Percentiles rank a stretch among this genome's conserved stretches.
phyloP scores from a whole-genome alignment of 495 filamentous ascomycete genomes.

The Penicillium ucsense region DNA sequence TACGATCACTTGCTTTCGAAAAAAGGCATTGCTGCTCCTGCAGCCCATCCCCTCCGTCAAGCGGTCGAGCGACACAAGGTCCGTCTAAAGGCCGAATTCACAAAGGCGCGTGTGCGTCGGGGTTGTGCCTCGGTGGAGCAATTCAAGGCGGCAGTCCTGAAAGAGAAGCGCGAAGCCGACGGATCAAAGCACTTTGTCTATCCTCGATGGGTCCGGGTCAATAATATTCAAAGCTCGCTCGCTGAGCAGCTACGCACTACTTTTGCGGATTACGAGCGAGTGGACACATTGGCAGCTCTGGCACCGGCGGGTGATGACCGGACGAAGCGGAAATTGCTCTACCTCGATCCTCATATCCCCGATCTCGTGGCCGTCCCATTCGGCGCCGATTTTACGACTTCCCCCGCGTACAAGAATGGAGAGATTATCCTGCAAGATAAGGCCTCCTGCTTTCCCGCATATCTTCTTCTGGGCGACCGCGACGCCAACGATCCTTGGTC shows the following conservation, averaged over 20 bases:
- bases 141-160: conserved; percentile 47
- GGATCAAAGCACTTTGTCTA: conserved; percentile 27
- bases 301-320: conserved; percentile 10
- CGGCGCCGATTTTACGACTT: conserved; percentile 53
- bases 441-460: conserved; percentile 91
- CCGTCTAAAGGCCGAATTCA: conserved; percentile 71
- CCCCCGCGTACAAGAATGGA: conserved; percentile 62
- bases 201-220: conserved; percentile 86
- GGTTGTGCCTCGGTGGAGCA: conserved; percentile 55
- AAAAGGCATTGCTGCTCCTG: conserved; percentile 65
- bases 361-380: conserved; percentile 73
- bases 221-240: conserved; percentile 61
- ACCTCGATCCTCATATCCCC: conserved; percentile 69
- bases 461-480: conserved; percentile 53
- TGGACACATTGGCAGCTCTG: conserved; percentile 37
- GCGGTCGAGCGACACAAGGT: conserved; percentile 74
- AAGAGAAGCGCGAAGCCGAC: conserved; percentile 21
- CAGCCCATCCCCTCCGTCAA: conserved; percentile 63
- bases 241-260: conserved; percentile 59
- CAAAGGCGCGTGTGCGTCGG: conserved; percentile 60
- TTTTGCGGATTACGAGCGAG: conserved; percentile 48
- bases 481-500: conserved; percentile 20
- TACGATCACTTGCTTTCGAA: conserved; percentile 82
- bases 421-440: conserved; percentile 89
- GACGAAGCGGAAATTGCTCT: conserved; percentile 24